Base-by-base conservation (phyloP, 805 yeast genomes). In the Ogataea degrootiae region DNA sequence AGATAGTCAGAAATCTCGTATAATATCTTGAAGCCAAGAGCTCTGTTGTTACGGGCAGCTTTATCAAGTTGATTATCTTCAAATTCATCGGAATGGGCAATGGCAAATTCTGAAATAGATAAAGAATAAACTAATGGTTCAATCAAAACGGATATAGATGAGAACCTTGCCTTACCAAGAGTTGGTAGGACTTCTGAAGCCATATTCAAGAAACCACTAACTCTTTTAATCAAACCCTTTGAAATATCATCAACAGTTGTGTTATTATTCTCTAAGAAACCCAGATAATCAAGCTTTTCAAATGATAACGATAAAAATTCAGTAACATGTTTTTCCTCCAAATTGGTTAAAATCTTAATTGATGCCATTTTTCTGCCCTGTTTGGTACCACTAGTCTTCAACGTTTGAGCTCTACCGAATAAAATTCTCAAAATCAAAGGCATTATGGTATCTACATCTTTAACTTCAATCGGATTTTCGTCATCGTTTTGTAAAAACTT, bases 371-470 rank as follows among this genome's bases (percentile, higher is more conserved):
- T 85, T 54, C 86, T 76, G 33, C 90, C 83, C 46, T 79, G 76
- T 59, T 87, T 87, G 29, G 82, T 77, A 49, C 88, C 89, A 62
- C 86, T 83, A 1, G 79, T 70, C 46, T 73, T 76, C 5, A 82
- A 73, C 1, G 83, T 76, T 65, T 88, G 95, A 8, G 90, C 88
- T 48, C 96, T 76, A 8, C 98, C 98, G 65, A 84, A 92, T 19
- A 94, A 69, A 23, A 94, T 83, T 54, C 97, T 70, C 42, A 90
- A 61, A 4, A 90, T 75, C 31, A 87, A 59, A 1, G 95, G 94
- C 77, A 89, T 78, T 2, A 92, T 74, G 1, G 52, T 63, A 2
- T 63, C 69, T 15, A 75, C 69, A 60, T 94, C 97, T 3, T 71
- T 71, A 7, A 71, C 73, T 52, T 85, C 88, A 45, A 90, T 73